A percentile compares a stretch with the other conserved stretches of the same genome.
Evolutionary conservation across 805 yeast genomes (phyloP).

Genomic region (Scheffersomyces ergatensis): DNA sequence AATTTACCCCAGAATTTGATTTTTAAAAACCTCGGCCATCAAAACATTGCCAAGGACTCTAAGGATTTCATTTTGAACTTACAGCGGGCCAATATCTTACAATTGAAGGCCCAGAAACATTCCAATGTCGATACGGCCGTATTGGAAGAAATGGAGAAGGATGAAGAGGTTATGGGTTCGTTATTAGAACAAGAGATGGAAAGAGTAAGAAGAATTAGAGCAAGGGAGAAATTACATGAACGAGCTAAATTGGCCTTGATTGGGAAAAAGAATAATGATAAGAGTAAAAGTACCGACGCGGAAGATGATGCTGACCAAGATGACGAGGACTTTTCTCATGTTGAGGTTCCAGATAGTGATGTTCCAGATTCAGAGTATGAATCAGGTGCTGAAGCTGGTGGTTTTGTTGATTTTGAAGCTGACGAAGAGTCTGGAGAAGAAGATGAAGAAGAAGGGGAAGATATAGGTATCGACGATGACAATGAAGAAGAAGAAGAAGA

Average conservation of each 20-base stretch:
- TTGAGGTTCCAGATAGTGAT: conserved; percentile 18
- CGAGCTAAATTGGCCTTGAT: conserved; percentile 33
- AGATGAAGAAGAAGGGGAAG: conserved; percentile 12
- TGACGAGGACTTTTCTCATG: conserved; percentile 18
- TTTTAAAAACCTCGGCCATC: background rate
- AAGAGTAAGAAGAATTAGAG: conserved; percentile 44
- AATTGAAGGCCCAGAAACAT: conserved; percentile 26
- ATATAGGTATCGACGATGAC: too few species aligned
- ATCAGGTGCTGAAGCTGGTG: conserved; percentile 9
- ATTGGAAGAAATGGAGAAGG: conserved; percentile 37
- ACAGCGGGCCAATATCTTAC: conserved; percentile 44
- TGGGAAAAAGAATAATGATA: conserved; percentile 12
- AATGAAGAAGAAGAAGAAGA: conserved; percentile 11
- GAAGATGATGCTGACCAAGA: conserved; percentile 13
- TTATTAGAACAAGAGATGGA: conserved; percentile 51
- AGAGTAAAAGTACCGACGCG: conserved; percentile 11
- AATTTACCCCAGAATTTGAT: background rate
- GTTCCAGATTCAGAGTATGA: conserved; percentile 21
- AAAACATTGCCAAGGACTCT: conserved; percentile 6
- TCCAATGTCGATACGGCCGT: conserved; percentile 20
- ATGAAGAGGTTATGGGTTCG: conserved; percentile 43
- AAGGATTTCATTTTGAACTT: conserved; percentile 33
- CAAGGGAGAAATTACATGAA: conserved; percentile 38
- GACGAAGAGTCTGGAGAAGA: conserved; percentile 8
- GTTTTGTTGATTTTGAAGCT: conserved; percentile 7